Evolutionary conservation across 805 yeast genomes (phyloP).

Genomic region (Saccharomycopsis schoenii): DNA sequence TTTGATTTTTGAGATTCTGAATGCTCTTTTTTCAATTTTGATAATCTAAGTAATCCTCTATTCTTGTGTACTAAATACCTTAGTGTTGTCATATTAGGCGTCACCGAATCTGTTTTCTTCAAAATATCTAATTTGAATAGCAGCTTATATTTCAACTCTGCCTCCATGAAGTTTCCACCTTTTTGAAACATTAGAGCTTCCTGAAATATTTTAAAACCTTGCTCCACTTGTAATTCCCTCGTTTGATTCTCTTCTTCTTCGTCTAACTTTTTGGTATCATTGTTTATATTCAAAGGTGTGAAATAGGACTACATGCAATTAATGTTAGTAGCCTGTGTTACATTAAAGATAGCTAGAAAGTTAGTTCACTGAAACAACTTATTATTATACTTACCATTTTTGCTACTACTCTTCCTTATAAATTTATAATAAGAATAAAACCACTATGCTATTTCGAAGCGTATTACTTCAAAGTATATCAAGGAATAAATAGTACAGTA

Average conservation of each 20-base stretch:
- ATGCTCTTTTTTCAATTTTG: constrained; percentile 25
- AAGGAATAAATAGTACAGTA: too few species aligned
- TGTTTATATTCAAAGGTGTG: constrained; percentile 11
- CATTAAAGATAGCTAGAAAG: too few species aligned
- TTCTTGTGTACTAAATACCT: constrained; percentile 75
- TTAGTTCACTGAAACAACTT: neutral
- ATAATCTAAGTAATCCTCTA: constrained; percentile 61
- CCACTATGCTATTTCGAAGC: too few species aligned
- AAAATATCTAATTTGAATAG: constrained; percentile 65
- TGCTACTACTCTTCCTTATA: too few species aligned
- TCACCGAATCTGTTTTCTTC: constrained; percentile 28
- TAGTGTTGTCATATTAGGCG: constrained; percentile 65
- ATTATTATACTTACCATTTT: neutral
- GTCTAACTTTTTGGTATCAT: constrained; percentile 5
- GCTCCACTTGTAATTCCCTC: constrained; percentile 81
- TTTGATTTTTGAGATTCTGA: constrained; percentile 18
- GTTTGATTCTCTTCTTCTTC: constrained; percentile 62
- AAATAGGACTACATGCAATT: constrained; percentile 11
- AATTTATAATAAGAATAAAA: too few species aligned
- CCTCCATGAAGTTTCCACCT: constrained; percentile 33
- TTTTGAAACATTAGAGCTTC: constrained; percentile 58
- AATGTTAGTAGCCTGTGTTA: neutral
- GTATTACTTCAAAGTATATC: too few species aligned
- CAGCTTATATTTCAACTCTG: constrained; percentile 47
- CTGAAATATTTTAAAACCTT: constrained; percentile 69